phyloP scores from a whole-genome alignment of 2,329 filamentous ascomycete species.

The Colletotrichum eremochloae region DNA sequence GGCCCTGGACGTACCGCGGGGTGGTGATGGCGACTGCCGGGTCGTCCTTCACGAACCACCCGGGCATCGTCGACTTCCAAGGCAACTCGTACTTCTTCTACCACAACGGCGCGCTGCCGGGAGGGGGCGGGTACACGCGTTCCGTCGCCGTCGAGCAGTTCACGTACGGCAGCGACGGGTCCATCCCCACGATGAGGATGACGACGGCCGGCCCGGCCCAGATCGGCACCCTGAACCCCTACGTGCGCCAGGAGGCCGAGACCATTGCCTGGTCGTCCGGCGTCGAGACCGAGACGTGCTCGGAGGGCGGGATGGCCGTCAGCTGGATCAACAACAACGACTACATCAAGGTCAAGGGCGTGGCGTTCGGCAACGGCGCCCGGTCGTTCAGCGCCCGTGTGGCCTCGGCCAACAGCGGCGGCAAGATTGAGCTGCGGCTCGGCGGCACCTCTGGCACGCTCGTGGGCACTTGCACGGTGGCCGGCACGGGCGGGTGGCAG shows the following conservation, averaged over 20 bases:
- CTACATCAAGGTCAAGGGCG: conserved; percentile 51
- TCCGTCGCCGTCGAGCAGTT: conserved; percentile 7
- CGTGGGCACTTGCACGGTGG: conserved; percentile 47
- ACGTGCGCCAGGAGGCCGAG: conserved; percentile 47
- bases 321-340: conserved; percentile 48
- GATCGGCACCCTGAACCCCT: conserved; percentile 47
- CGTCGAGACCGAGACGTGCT: conserved; percentile 44
- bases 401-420: conserved; percentile 38
- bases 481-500: conserved; percentile 48
- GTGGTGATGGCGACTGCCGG: background rate
- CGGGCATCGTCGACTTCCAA: background rate
- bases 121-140: background rate
- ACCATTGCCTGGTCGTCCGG: conserved; percentile 49
- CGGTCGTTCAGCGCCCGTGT: conserved; percentile 46
- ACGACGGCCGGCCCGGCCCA: conserved; percentile 48
- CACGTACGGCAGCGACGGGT: conserved; percentile 44
- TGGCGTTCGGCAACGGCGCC: conserved; percentile 48
- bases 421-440: conserved; percentile 48
- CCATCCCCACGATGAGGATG: conserved; percentile 48
- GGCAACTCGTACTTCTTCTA: background rate
- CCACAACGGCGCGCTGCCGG: background rate
- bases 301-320: conserved; percentile 47
- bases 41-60: background rate
- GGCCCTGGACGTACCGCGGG: conserved; percentile 7
- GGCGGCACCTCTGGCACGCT: conserved; percentile 46